Percentiles rank a stretch among this genome's conserved stretches.
These are phyloP conservation scores for Lagerstroemia speciosa DNA, from an alignment of 345 rosid species.

Conservation along the genomic window DNA sequence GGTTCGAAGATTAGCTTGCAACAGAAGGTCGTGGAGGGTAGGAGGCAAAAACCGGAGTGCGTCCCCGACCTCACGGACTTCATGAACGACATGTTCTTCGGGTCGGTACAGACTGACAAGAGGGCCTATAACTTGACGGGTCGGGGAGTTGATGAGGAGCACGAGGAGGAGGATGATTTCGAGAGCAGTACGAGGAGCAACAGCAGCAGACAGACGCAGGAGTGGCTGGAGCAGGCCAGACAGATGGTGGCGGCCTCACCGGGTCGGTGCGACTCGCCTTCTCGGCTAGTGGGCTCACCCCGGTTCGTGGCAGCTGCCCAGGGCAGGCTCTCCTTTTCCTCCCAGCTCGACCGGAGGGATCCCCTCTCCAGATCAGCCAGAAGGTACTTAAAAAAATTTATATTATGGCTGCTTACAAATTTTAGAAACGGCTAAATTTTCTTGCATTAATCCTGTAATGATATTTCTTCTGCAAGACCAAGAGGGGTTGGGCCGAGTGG, in stretches of 20 bases:
- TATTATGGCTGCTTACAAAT: too few relatives aligned
- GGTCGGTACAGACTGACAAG: slow-evolving; percentile 26
- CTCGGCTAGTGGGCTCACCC: slow-evolving; percentile 33
- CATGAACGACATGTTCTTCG: slow-evolving; percentile 65
- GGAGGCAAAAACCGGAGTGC: slow-evolving; percentile 10
- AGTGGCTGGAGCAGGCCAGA: slow-evolving; percentile 56
- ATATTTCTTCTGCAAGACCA: too few relatives aligned
- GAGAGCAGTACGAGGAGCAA: slow-evolving; percentile 51
- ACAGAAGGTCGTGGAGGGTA: slow-evolving; percentile 21
- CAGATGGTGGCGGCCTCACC: slow-evolving; percentile 47
- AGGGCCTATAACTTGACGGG: slow-evolving; percentile 39
- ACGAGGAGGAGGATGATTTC: slow-evolving; percentile 25
- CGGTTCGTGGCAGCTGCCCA: slow-evolving; percentile 32
- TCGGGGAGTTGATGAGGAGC: slow-evolving; percentile 5
- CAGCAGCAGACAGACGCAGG: slow-evolving; percentile 46
- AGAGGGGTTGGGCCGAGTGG: too few relatives aligned
- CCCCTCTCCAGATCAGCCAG: slow-evolving; percentile 62
- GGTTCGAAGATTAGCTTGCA: slow-evolving; percentile 13
- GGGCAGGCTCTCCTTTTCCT: slow-evolving; percentile 25
- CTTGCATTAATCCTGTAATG: too few relatives aligned
- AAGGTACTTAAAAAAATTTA: slow-evolving; percentile 22
- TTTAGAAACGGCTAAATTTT: too few relatives aligned
- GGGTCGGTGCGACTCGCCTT: slow-evolving; percentile 32
- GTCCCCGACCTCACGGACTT: slow-evolving; percentile 56
- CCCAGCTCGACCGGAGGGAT: slow-evolving; percentile 37